A percentile compares a stretch with the other conserved stretches of the same genome.
phyloP scores from a whole-genome alignment of 441 rosid genomes.

The Euphorbia schlechtendalii region DNA sequence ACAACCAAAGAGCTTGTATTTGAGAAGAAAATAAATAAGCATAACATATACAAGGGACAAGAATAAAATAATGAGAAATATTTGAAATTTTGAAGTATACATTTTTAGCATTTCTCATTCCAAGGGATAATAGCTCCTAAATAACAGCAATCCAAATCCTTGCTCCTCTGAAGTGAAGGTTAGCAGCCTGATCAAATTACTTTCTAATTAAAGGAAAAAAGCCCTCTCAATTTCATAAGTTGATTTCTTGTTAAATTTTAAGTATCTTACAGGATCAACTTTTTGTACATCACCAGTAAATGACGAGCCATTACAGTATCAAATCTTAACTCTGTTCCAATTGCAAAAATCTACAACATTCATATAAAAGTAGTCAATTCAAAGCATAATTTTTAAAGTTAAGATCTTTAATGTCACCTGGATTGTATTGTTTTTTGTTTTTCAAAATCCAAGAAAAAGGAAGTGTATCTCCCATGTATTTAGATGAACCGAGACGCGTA shows the following conservation, averaged over 20 bases:
- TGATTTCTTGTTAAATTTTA: constrained; percentile 11
- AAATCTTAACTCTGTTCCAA: constrained; percentile 83
- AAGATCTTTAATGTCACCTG: too few relatives aligned
- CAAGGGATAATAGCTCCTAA: constrained; percentile 77
- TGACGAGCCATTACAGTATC: too few relatives aligned
- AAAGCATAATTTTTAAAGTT: too few relatives aligned
- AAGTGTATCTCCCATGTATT: too few relatives aligned
- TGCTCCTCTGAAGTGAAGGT: constrained; percentile 71
- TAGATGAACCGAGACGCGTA: constrained; percentile 58
- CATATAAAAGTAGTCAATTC: neutral
- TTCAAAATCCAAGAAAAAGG: constrained; percentile 63
- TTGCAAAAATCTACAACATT: constrained; percentile 59
- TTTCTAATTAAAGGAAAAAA: constrained; percentile 14
- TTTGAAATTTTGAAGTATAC: constrained; percentile 25
- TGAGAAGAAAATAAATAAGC: too few relatives aligned
- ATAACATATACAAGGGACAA: too few relatives aligned
- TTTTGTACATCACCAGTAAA: constrained; percentile 75
- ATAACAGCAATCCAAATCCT: constrained; percentile 72
- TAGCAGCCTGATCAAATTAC: constrained; percentile 55
- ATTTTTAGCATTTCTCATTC: too few relatives aligned
- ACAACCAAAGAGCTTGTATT: too few relatives aligned
- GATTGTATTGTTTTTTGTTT: constrained; percentile 38
- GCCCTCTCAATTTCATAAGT: neutral
- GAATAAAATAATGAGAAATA: neutral
- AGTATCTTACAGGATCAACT: constrained; percentile 60